Evolutionary conservation across 192 early-diverging fungal species (phyloP).

Genomic region (Coemansia furcata): DNA sequence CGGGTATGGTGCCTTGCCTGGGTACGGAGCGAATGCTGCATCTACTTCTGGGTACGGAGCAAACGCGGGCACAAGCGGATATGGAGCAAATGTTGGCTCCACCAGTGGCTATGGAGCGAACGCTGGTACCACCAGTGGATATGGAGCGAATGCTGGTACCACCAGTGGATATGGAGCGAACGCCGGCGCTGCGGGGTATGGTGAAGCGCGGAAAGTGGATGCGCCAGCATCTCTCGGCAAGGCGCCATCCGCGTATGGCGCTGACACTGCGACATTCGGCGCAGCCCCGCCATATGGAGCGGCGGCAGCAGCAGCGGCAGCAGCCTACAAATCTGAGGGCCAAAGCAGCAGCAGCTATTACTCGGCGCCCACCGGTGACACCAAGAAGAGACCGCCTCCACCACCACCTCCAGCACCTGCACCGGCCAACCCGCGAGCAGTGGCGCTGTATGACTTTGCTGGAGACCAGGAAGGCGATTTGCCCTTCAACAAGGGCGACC

Average conservation of each 20-base stretch:
- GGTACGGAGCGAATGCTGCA: neutral
- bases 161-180: neutral
- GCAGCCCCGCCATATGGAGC: constrained; percentile 19
- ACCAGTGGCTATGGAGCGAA: constrained; percentile 1
- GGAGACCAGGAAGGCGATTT: constrained; percentile 81
- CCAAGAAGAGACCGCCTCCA: constrained; percentile 21
- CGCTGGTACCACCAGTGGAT: neutral
- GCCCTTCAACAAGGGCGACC: constrained; percentile 80
- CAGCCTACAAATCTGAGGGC: neutral
- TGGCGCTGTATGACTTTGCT: constrained; percentile 83
- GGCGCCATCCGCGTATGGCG: constrained; percentile 9
- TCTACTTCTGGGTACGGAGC: neutral
- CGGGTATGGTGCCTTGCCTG: neutral
- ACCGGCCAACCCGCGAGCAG: constrained; percentile 49
- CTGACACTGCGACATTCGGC: constrained; percentile 7
- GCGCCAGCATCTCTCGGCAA: neutral
- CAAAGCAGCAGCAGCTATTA: constrained; percentile 22
- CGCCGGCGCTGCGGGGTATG: neutral
- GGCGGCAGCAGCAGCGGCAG: constrained; percentile 4
- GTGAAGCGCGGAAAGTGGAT: neutral
- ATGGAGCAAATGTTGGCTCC: constrained; percentile 12
- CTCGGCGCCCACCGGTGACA: constrained; percentile 12
- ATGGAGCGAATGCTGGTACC: constrained; percentile 13
- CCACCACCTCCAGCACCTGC: constrained; percentile 55
- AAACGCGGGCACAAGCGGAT: neutral